These are phyloP conservation scores for Dothistroma pini DNA, from an alignment of 2,329 filamentous ascomycete species.

Conservation along the genomic window DNA sequence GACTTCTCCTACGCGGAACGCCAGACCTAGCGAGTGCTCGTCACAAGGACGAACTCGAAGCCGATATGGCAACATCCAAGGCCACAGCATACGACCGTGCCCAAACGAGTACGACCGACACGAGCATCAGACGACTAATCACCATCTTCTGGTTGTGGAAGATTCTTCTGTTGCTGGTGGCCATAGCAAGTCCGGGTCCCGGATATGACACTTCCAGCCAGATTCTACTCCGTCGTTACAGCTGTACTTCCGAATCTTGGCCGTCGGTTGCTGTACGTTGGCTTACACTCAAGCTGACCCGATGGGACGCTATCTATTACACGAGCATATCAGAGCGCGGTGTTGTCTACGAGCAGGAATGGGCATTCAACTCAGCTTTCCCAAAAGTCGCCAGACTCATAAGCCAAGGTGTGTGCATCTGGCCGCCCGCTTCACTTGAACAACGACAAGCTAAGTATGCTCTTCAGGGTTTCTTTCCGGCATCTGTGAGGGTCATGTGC, in stretches of 20 bases:
- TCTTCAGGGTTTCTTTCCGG: constrained; percentile 22
- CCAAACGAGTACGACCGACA: constrained; percentile 4
- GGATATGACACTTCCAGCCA: constrained; percentile 78
- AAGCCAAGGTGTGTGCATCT: constrained; percentile 42
- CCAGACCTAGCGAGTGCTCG: background rate
- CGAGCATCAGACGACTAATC: constrained; percentile 18
- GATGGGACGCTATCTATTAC: constrained; percentile 83
- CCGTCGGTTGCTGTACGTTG: constrained; percentile 28
- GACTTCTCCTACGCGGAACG: background rate
- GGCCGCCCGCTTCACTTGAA: background rate
- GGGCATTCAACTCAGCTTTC: constrained; percentile 69
- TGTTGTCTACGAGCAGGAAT: constrained; percentile 75
- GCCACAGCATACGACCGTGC: constrained; percentile 6
- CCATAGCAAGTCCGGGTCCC: constrained; percentile 53
- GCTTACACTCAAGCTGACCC: constrained; percentile 57
- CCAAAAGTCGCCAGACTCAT: constrained; percentile 44
- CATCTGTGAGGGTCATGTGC: constrained; percentile 31
- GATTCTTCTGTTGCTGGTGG: constrained; percentile 59
- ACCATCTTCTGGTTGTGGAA: constrained; percentile 63
- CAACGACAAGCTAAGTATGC: constrained; percentile 28
- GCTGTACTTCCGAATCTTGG: constrained; percentile 18
- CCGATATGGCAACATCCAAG: background rate
- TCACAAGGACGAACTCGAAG: background rate
- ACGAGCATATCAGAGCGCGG: constrained; percentile 59
- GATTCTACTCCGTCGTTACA: constrained; percentile 42